Evolutionary conservation across 495 filamentous ascomycete genomes (phyloP), one percentile per base, ranked within the genome.

Genomic region (Neurospora sp.): DNA sequence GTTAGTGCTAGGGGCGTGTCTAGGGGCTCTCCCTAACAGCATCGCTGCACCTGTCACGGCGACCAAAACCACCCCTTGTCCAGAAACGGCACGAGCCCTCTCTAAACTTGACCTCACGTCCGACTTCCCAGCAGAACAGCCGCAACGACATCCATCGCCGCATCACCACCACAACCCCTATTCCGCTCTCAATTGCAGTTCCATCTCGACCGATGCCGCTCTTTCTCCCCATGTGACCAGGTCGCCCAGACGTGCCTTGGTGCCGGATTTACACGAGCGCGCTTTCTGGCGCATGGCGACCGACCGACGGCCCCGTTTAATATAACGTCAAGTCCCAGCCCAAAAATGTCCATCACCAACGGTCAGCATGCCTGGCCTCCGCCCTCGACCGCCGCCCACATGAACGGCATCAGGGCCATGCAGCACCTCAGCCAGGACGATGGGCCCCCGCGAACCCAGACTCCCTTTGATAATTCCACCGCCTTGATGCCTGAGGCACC

Each of bases 341-440:
- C 78, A 73, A 84, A 79, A 74, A 86, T 85, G 82, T 84, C 86
- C 77, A 83, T 85, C 79, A 78, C 83, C 74, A 86, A 85, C 81
- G 81, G 83, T 80, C 84, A 85, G 77, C 77, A 82, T 72, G 75
- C 75, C 78, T 86, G 86, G 85, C 82, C 82, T 41, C 78, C 86
- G 16, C 78, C 81, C 46, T 74, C 75, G 22, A 61, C 53, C 46
- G 70, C 77, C 68, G 70, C 74, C 71, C 80, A 83, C 72, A 61
- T 76, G 72, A 78, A 80, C 73, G 80, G 83, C 72, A 74, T 61
- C 70, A 73, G 79, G 71, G 48, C 48, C 48, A 80, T 77, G 41
- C 77, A 79, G 68, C 74, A 76, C 46, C 61, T 73, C 71, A 70
- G 72, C 74, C 69, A 40, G 39, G 81, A 84, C 72, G 83, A 86